phyloP scores from a whole-genome alignment of 164 flowering plant species.

The Santalum album region DNA sequence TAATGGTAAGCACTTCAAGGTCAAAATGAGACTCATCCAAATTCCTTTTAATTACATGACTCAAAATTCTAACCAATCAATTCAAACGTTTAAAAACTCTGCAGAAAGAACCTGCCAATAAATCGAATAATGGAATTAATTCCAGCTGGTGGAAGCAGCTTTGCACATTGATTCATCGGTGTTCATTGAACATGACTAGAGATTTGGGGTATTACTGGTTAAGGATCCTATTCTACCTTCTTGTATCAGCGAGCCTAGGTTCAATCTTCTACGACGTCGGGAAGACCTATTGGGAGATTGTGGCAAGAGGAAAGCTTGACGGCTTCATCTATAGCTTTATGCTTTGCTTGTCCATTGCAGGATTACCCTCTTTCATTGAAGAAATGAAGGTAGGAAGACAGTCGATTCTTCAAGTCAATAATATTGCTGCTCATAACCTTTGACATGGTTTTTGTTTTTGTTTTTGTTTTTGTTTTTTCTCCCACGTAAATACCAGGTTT shows the following conservation, averaged over 20 bases:
- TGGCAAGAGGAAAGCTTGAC: conserved; percentile 5
- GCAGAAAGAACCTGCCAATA: conserved; percentile 6
- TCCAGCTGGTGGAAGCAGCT: background rate
- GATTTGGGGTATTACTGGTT: conserved; percentile 1
- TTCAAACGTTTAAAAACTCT: background rate
- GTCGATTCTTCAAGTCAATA: background rate
- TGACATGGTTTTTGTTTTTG: background rate
- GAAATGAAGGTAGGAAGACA: conserved; percentile 15
- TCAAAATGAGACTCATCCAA: no score
- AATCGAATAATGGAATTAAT: background rate
- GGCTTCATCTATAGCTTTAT: conserved; percentile 14
- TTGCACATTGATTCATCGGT: background rate
- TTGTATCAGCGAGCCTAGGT: conserved; percentile 6
- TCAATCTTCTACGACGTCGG: background rate
- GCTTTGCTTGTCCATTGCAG: conserved; percentile 20
- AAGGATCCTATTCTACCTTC: conserved; percentile 8
- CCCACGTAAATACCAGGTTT: conserved; percentile 16
- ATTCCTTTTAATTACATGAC: no score
- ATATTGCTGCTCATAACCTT: no score
- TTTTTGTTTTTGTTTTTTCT: background rate
- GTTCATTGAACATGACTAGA: background rate
- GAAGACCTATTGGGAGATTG: background rate
- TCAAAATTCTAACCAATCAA: no score
- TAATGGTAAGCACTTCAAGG: conserved; percentile 1
- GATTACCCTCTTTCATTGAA: conserved; percentile 22